Base-by-base conservation (phyloP, 2,329 filamentous ascomycete species). In the Fusarium fujikuroi region DNA sequence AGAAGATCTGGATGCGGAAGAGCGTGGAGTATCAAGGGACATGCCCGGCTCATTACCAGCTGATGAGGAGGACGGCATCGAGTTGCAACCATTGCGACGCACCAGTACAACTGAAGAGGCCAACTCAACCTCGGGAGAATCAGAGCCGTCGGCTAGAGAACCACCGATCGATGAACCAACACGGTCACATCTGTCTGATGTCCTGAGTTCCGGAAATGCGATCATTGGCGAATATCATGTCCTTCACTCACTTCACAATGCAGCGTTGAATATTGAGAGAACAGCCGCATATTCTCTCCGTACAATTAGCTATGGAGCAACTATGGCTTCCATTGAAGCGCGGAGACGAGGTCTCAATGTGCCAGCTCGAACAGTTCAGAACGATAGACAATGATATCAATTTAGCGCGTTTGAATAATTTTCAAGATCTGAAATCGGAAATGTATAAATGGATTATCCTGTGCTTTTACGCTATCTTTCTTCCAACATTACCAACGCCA, bases 401-500 rank as follows among this genome's bases (percentile, higher is more conserved):
- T 30, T 60, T 64, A 47, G 56, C 43, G 49, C 46, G 23, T 60
- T 42, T 36, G 21, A 37, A 60, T 53, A 30, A 49, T 21, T 7
- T 25, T 52, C 32, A 19, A 34, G 39, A 28, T 66, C 40, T 28
- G 54, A 62, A 62, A 62, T 50, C 63, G 66, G 46, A 72, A 67
- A 70, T 72, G 68, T 72, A 70, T 58, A 67, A 73, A 75, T 52
- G 52, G 68, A 74, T 75, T 60, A 54, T 50, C 66, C 53, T 50
- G 73, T 70, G 50, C 52, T 64, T 78, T 82, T 82, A 90, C 77
- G 88, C 88, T 78, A 98, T 92, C 85, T 98, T 98, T 79, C 95
- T 90, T 60, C 95, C 95, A 54, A 98, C 93, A 80, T 98, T 99
- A 36, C 96, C 96, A 66, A 99, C 93, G 47, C 96, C 96, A 77